These are phyloP conservation scores for Solanum rostratum DNA, from an alignment of 257 asterid genomes.

Conservation along the genomic window DNA sequence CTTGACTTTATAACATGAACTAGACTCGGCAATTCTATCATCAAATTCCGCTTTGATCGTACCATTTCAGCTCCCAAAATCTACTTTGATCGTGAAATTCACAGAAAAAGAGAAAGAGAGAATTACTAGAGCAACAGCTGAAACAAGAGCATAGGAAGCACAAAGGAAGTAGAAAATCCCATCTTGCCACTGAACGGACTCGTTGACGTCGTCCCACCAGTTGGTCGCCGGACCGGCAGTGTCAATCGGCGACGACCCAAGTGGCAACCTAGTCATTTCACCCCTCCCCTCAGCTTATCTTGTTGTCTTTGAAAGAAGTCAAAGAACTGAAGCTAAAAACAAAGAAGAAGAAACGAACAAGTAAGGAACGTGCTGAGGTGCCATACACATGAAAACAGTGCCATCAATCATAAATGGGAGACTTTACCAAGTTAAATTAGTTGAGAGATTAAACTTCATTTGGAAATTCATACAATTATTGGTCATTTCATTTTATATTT, in stretches of 20 bases:
- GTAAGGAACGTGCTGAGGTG: background rate
- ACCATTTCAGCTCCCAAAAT: background rate
- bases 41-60: background rate
- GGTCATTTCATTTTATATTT: background rate
- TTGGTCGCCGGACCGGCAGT: slow-evolving; percentile 13
- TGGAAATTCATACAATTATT: background rate
- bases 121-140: slow-evolving; percentile 65
- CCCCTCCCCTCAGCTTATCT: background rate
- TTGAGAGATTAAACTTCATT: background rate
- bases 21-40: background rate
- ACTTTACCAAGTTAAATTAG: background rate
- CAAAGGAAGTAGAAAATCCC: slow-evolving; percentile 80
- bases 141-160: slow-evolving; percentile 67
- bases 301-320: background rate
- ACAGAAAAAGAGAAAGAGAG: background rate
- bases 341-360: background rate
- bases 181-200: slow-evolving; percentile 79
- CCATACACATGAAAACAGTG: background rate
- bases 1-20: background rate
- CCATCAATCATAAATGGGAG: background rate
- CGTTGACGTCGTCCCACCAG: slow-evolving; percentile 94
- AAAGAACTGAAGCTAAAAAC: background rate
- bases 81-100: background rate
- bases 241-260: slow-evolving; percentile 30
- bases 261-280: slow-evolving; percentile 43